phyloP scores from a whole-genome alignment of 306 rosid species.

The Ochetophila trinervis region DNA sequence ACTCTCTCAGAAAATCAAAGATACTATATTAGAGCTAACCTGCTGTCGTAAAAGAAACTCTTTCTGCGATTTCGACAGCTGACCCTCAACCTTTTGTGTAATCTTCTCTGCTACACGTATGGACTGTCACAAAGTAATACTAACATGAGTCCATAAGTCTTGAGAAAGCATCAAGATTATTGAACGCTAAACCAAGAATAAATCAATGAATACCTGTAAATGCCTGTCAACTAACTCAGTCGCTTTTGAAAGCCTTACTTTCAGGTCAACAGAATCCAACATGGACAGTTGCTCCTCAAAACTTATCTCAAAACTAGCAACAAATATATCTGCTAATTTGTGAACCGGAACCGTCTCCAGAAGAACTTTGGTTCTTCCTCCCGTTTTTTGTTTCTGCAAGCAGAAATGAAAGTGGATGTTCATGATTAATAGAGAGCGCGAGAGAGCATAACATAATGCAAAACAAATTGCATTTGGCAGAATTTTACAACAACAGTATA shows the following conservation, averaged over 20 bases:
- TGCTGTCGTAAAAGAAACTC: conserved; percentile 98
- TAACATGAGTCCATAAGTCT: conserved; percentile 24
- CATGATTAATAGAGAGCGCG: neutral
- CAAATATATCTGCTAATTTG: conserved; percentile 96
- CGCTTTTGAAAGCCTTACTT: conserved; percentile 94
- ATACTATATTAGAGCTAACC: conserved; percentile 49
- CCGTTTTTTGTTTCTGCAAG: conserved; percentile 87
- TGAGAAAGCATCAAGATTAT: conserved; percentile 14
- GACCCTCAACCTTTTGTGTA: conserved; percentile 98
- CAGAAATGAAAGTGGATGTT: conserved; percentile 29
- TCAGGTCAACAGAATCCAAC: conserved; percentile 93
- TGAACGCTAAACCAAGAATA: conserved; percentile 4
- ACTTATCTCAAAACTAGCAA: conserved; percentile 98
- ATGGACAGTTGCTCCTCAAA: conserved; percentile 91
- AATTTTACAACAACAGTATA: neutral
- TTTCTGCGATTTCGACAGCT: conserved; percentile 91
- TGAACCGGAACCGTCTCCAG: conserved; percentile 97
- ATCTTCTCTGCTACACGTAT: conserved; percentile 99
- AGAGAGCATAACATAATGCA: neutral
- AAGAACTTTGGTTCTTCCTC: conserved; percentile 94
- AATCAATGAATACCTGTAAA: conserved; percentile 62
- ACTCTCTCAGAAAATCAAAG: conserved; percentile 1
- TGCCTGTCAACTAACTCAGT: conserved; percentile 95
- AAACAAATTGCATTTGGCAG: neutral
- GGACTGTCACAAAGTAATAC: conserved; percentile 57